A percentile compares a stretch with the other conserved stretches of the same genome.
These are phyloP conservation scores for Botrytis cinerea DNA, from an alignment of 2,329 filamentous ascomycete genomes.

Conservation along the genomic window DNA sequence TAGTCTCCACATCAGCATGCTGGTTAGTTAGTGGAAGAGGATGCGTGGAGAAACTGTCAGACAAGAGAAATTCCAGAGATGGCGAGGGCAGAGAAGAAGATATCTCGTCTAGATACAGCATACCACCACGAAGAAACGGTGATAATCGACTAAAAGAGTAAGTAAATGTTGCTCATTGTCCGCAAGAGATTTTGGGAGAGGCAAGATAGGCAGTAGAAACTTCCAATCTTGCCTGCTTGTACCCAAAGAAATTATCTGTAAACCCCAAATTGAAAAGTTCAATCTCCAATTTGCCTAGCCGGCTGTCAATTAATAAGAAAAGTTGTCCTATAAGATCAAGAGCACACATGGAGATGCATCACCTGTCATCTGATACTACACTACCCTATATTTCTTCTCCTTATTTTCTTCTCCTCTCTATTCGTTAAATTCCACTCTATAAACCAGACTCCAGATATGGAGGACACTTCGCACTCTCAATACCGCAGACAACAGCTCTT, in stretches of 20 bases:
- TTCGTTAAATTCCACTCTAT: background rate
- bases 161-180: background rate
- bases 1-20: background rate
- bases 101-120: background rate
- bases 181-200: background rate
- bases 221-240: background rate
- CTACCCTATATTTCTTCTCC: background rate
- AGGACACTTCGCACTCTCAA: background rate
- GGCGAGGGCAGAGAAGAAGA: background rate
- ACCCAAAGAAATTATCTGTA: background rate
- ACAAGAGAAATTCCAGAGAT: background rate
- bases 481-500: background rate
- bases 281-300: background rate
- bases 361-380: background rate
- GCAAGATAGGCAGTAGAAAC: background rate
- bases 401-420: background rate
- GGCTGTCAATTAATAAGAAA: background rate
- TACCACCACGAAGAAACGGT: too few species aligned
- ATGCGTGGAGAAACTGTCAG: background rate
- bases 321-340: constrained; percentile 6
- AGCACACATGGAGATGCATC: background rate
- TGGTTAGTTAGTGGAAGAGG: background rate
- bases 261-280: background rate
- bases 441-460: accelerated
- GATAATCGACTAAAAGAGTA: background rate